A percentile compares a stretch with the other conserved stretches of the same genome.
phyloP scores from a whole-genome alignment of 2,329 filamentous ascomycete species.

The Didymella arachidicola region DNA sequence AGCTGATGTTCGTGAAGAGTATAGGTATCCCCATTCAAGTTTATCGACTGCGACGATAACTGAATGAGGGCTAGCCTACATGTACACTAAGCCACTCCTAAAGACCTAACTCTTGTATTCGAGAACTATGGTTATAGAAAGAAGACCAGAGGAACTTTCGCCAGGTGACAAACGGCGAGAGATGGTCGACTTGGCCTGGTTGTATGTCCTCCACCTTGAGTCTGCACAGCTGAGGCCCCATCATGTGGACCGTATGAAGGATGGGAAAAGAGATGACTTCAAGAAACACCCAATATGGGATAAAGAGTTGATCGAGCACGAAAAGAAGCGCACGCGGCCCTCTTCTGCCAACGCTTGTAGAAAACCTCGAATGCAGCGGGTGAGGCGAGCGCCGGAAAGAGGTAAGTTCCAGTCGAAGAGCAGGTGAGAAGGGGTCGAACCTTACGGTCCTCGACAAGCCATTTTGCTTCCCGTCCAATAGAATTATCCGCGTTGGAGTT shows the following conservation, averaged over 20 bases:
- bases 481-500: neutral
- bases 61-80: neutral
- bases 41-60: neutral
- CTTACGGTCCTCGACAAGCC: neutral
- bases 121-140: neutral
- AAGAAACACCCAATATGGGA: neutral
- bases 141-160: neutral
- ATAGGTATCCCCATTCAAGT: neutral
- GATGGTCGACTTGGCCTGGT: neutral
- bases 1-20: neutral
- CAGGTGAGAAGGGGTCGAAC: neutral
- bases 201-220: neutral
- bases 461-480: neutral
- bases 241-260: neutral
- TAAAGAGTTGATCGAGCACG: neutral
- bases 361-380: neutral
- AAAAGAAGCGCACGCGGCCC: neutral
- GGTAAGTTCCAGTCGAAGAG: neutral
- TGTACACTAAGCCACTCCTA: neutral
- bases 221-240: neutral
- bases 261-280: neutral
- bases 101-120: neutral
- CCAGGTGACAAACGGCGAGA: neutral
- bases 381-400: neutral
- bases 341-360: neutral